phyloP scores from a whole-genome alignment of 495 filamentous ascomycete genomes.

The Penicillium salamii region DNA sequence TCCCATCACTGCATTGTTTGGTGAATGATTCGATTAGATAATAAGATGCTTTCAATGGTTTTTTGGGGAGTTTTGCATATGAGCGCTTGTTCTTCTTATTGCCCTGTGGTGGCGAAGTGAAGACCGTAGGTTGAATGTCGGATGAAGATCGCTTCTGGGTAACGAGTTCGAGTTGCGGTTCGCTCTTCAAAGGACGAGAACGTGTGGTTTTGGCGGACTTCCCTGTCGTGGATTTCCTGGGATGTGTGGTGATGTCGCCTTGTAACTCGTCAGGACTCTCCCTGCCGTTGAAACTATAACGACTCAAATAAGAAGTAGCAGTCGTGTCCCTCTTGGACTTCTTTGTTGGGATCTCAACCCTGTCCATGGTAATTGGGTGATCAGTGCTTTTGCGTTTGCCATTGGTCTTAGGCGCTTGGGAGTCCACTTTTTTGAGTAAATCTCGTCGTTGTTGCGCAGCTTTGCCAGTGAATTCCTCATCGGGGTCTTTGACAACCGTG shows the following conservation, averaged over 20 bases:
- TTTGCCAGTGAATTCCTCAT: slow-evolving; percentile 25
- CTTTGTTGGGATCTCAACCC: slow-evolving; percentile 15
- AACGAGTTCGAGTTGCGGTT: neutral
- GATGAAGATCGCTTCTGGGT: slow-evolving; percentile 24
- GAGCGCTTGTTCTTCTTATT: slow-evolving; percentile 18
- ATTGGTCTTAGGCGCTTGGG: neutral
- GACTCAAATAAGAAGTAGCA: neutral
- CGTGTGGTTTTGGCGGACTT: neutral
- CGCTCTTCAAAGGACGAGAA: neutral
- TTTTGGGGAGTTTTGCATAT: slow-evolving; percentile 6
- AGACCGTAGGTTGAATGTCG: slow-evolving; percentile 33
- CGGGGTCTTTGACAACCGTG: slow-evolving; percentile 10
- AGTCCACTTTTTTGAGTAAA: neutral
- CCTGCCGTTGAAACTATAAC: slow-evolving; percentile 9
- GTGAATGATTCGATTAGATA: slow-evolving; percentile 23
- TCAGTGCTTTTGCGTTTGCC: neutral
- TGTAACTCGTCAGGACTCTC: slow-evolving; percentile 49
- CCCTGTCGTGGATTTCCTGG: slow-evolving; percentile 11
- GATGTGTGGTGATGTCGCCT: slow-evolving; percentile 32
- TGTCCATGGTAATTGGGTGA: slow-evolving; percentile 2
- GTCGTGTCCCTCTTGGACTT: neutral
- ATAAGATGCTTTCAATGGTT: slow-evolving; percentile 9
- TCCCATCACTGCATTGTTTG: slow-evolving; percentile 6
- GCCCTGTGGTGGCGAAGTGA: slow-evolving; percentile 14
- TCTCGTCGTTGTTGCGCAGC: slow-evolving; percentile 31